Percentiles rank a stretch among this genome's conserved stretches.
Conservation (phyloP, 768 basidiomycete species). For the Tubosaeta sp. region DNA sequence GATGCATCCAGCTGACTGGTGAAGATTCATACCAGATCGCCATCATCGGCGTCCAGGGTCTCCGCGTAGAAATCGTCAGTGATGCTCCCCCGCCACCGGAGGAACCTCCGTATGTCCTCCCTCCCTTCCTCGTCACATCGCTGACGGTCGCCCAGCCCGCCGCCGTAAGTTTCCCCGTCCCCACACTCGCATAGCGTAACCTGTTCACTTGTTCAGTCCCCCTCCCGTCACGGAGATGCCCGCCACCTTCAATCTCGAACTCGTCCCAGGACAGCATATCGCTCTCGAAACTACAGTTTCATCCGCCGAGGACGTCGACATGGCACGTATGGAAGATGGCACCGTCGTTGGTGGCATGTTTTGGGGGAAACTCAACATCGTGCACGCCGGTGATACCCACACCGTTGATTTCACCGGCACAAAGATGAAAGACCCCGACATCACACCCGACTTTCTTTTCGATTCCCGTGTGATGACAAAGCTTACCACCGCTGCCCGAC, state of each 20-base stretch:
- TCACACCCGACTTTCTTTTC: conserved; percentile 64
- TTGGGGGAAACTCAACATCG: conserved; percentile 84
- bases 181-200: conserved; percentile 9
- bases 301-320: conserved; percentile 79
- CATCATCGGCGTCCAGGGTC: conserved; percentile 74
- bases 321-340: conserved; percentile 89
- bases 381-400: conserved; percentile 74
- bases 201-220: conserved; percentile 32
- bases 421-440: conserved; percentile 59
- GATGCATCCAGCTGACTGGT: conserved; percentile 56
- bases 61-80: conserved; percentile 81
- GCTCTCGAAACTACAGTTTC: conserved; percentile 74
- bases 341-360: conserved; percentile 81
- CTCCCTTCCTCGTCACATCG: background rate
- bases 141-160: conserved; percentile 33
- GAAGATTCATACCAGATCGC: conserved; percentile 90
- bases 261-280: conserved; percentile 73
- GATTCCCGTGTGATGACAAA: conserved; percentile 77
- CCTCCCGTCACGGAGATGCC: conserved; percentile 85
- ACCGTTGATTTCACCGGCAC: conserved; percentile 82
- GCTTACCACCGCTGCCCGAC: conserved; percentile 69
- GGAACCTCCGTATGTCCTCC: conserved; percentile 62
- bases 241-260: conserved; percentile 78
- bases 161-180: conserved; percentile 41
- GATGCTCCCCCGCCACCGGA: conserved; percentile 84